A percentile compares a stretch with the other conserved stretches of the same genome.
phyloP scores from a whole-genome alignment of 176 grass and related monocot genomes.

The Alopecurus myosuroides region DNA sequence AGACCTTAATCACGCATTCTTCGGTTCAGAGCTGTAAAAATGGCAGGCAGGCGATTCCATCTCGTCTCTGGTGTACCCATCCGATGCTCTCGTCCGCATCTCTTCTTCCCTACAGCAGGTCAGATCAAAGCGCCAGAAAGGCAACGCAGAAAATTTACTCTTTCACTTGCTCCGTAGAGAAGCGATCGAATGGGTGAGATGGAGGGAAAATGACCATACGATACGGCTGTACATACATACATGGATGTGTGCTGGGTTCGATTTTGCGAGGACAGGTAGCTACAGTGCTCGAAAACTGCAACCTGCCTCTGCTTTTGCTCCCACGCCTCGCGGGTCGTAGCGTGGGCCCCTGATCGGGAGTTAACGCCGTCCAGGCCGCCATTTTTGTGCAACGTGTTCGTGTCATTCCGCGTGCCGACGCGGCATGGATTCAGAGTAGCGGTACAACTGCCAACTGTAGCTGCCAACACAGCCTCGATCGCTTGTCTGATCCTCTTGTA shows the following conservation, averaged over 20 bases:
- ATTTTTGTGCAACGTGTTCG: too few species aligned
- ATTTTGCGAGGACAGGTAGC: conserved; percentile 13
- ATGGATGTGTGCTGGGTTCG: background rate
- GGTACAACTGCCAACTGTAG: conserved; percentile 27
- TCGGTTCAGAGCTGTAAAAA: background rate
- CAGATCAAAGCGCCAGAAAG: background rate
- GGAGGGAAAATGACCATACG: background rate
- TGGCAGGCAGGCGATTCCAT: background rate
- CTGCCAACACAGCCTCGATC: conserved; percentile 12
- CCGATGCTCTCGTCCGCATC: too few species aligned
- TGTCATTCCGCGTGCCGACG: too few species aligned
- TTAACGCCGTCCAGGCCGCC: conserved; percentile 15
- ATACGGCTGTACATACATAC: background rate
- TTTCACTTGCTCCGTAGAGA: background rate
- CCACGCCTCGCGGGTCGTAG: background rate
- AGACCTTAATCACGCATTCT: background rate
- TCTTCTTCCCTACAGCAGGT: background rate
- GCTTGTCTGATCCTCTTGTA: conserved; percentile 20
- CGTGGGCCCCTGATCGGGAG: background rate
- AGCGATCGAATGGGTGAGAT: background rate
- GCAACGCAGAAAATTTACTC: background rate
- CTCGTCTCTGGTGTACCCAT: background rate
- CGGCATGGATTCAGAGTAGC: background rate
- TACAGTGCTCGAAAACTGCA: conserved; percentile 45
- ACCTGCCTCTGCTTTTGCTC: conserved; percentile 1